These are phyloP conservation scores for Boechera retrofracta DNA, from an alignment of 345 rosid genomes.

Conservation along the genomic window DNA sequence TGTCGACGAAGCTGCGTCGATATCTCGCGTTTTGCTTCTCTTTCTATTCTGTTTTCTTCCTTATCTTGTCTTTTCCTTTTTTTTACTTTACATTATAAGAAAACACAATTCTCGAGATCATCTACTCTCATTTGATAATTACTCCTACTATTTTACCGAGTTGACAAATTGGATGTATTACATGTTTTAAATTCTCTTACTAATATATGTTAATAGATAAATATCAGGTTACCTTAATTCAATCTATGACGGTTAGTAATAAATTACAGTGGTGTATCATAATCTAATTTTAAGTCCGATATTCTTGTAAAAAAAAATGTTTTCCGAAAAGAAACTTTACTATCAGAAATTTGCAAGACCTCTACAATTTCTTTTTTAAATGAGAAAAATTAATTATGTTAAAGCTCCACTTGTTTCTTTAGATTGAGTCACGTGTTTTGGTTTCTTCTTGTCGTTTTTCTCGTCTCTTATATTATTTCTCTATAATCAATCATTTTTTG, in stretches of 20 bases:
- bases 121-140: background rate
- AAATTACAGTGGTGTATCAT: too few species aligned
- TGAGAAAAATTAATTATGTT: too few species aligned
- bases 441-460: constrained; percentile 22
- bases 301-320: background rate
- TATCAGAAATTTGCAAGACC: background rate
- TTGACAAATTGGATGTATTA: too few species aligned
- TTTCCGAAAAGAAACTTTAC: background rate
- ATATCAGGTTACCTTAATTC: too few species aligned
- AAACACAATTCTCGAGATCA: background rate
- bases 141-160: too few species aligned
- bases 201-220: too few species aligned
- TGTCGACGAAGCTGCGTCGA: constrained; percentile 32
- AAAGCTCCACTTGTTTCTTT: background rate
- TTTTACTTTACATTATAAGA: background rate
- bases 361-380: background rate
- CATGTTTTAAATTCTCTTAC: too few species aligned
- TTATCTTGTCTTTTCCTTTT: constrained; percentile 24
- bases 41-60: constrained; percentile 8
- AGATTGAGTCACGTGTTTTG: constrained; percentile 2
- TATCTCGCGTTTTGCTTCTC: constrained; percentile 40
- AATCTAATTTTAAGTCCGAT: too few species aligned
- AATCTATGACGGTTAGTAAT: too few species aligned
- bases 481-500: background rate
- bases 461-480: background rate